Evolutionary conservation across 371 early-diverging fungal genomes (phyloP).

Genomic region (Apophysomyces ossiformis): DNA sequence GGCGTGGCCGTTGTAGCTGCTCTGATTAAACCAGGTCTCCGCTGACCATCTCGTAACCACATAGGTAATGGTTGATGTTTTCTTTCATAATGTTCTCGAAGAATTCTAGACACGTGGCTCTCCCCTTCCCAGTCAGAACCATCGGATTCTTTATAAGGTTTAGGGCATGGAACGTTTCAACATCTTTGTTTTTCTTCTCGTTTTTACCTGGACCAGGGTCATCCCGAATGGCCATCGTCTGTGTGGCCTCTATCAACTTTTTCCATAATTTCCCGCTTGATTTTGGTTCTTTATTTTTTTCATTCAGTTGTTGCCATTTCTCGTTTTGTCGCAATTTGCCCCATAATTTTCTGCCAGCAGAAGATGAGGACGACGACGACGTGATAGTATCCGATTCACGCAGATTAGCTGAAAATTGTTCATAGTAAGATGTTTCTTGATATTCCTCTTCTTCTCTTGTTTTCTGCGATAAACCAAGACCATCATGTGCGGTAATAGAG

Average conservation of each 20-base stretch:
- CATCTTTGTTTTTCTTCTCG: neutral
- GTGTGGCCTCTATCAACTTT: constrained; percentile 14
- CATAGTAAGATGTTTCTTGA: constrained; percentile 13
- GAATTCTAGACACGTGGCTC: constrained; percentile 55
- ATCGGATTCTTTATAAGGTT: constrained; percentile 53
- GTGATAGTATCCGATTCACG: neutral
- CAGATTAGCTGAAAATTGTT: constrained; percentile 18
- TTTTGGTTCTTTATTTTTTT: constrained; percentile 11
- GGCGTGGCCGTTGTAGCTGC: neutral
- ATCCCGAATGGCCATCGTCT: neutral
- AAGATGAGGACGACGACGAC: neutral
- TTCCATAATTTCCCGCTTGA: constrained; percentile 13
- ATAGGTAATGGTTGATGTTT: constrained; percentile 38
- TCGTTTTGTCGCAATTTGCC: constrained; percentile 16
- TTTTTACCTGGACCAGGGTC: constrained; percentile 27
- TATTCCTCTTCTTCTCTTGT: constrained; percentile 7
- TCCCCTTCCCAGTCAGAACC: constrained; percentile 64
- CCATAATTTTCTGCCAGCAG: constrained; percentile 17
- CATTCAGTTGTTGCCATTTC: constrained; percentile 12
- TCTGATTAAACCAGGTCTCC: constrained; percentile 1
- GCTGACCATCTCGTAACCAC: constrained; percentile 24
- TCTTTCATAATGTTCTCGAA: constrained; percentile 56
- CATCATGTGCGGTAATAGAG: neutral
- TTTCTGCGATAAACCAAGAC: neutral
- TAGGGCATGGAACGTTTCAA: neutral